Conservation (phyloP, 768 basidiomycete genomes). For the Psilocybe cubensis region DNA sequence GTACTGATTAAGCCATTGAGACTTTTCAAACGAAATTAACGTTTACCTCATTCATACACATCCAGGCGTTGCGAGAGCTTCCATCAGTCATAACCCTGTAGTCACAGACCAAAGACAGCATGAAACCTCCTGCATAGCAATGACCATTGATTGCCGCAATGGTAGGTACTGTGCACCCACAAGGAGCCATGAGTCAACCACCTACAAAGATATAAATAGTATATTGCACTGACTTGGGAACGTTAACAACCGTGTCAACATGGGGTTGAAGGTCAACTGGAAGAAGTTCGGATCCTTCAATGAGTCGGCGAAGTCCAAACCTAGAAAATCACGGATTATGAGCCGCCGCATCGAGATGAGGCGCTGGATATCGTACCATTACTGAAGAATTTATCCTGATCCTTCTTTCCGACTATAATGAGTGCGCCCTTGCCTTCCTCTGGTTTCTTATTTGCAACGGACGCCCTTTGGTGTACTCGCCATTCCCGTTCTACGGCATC, state of each 20-base stretch:
- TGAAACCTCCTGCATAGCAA: conserved; percentile 83
- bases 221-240: conserved; percentile 69
- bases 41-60: conserved; percentile 90
- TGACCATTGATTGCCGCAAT: conserved; percentile 85
- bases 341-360: conserved; percentile 1
- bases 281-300: conserved; percentile 64
- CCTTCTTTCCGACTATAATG: conserved; percentile 73
- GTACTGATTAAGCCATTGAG: neutral
- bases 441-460: conserved; percentile 46
- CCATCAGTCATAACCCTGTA: conserved; percentile 90
- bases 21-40: neutral
- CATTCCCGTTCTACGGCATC: conserved; percentile 77
- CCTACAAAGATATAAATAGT: neutral
- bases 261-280: conserved; percentile 71
- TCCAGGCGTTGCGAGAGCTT: conserved; percentile 75
- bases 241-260: conserved; percentile 67
- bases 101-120: conserved; percentile 82
- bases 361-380: conserved; percentile 53
- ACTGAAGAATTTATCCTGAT: conserved; percentile 89
- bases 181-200: neutral
- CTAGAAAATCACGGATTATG: conserved; percentile 35
- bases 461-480: conserved; percentile 54
- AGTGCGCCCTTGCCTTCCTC: conserved; percentile 68
- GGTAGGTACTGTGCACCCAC: conserved; percentile 62
- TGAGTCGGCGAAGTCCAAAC: conserved; percentile 63